These are phyloP conservation scores for Didymella pomorum DNA, from an alignment of 2,329 filamentous ascomycete genomes.

Conservation along the genomic window DNA sequence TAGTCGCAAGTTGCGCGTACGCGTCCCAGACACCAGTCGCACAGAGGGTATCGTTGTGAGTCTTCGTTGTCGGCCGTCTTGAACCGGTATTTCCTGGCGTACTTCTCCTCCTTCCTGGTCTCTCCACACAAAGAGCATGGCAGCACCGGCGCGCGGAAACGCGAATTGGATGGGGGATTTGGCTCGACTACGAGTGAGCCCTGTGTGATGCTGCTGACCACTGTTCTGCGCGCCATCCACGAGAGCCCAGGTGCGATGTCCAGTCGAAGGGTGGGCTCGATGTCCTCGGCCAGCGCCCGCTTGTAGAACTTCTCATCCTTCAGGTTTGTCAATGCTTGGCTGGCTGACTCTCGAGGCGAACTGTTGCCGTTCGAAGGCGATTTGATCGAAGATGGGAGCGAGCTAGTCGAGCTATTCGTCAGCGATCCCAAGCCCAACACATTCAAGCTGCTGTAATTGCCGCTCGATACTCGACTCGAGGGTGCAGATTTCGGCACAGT, in stretches of 20 bases:
- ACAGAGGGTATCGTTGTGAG: slow-evolving; percentile 88
- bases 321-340: slow-evolving; percentile 64
- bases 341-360: slow-evolving; percentile 46
- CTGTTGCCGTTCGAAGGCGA: slow-evolving; percentile 42
- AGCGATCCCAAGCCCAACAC: slow-evolving; percentile 63
- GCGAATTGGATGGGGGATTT: slow-evolving; percentile 57
- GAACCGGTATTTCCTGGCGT: slow-evolving; percentile 86
- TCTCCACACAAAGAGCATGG: slow-evolving; percentile 92
- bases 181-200: slow-evolving; percentile 90
- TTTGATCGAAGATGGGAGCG: slow-evolving; percentile 64
- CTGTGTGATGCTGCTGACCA: slow-evolving; percentile 82
- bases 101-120: slow-evolving; percentile 71
- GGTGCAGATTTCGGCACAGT: slow-evolving; percentile 66
- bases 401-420: slow-evolving; percentile 60
- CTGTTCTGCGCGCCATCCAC: slow-evolving; percentile 88
- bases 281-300: slow-evolving; percentile 84
- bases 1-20: slow-evolving; percentile 92
- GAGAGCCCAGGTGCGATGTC: slow-evolving; percentile 90
- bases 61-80: slow-evolving; percentile 85
- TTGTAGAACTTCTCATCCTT: slow-evolving; percentile 97
- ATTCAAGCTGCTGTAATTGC: slow-evolving; percentile 71
- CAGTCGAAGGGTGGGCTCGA: slow-evolving; percentile 90
- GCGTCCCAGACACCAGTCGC: slow-evolving; percentile 83
- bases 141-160: slow-evolving; percentile 64
- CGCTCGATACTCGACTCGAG: slow-evolving; percentile 74